Percentiles rank a stretch among this genome's conserved stretches.
Conservation (phyloP, 2,329 filamentous ascomycete genomes). For the Dactylonectria estremocensis region DNA sequence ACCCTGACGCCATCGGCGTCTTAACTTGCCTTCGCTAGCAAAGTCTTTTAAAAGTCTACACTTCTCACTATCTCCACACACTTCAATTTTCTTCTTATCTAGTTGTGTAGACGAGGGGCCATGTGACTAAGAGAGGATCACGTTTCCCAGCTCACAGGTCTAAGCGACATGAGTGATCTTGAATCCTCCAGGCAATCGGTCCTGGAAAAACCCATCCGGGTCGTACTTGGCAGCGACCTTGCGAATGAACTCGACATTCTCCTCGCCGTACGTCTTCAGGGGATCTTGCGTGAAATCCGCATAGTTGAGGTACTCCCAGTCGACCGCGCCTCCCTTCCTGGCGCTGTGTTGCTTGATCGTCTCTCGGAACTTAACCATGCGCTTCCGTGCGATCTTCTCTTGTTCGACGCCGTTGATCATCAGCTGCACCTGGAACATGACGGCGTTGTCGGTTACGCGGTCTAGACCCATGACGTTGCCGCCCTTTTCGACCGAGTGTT, state of each 20-base stretch:
- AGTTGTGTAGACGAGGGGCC: too few relatives aligned
- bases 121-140: not conserved
- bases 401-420: conserved; percentile 16
- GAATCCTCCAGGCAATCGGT: conserved; percentile 37
- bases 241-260: conserved; percentile 41
- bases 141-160: not conserved
- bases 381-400: conserved; percentile 10
- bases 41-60: too few relatives aligned
- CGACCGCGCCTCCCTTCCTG: conserved; percentile 29
- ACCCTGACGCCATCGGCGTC: too few relatives aligned
- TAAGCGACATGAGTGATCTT: conserved; percentile 43
- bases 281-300: conserved; percentile 40
- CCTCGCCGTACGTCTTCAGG: conserved; percentile 40
- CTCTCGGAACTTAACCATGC: conserved; percentile 15
- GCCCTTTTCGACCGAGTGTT: conserved; percentile 17
- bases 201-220: conserved; percentile 48
- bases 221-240: conserved; percentile 43
- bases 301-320: conserved; percentile 42
- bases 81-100: too few relatives aligned
- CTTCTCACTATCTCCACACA: too few relatives aligned
- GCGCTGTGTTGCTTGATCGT: conserved; percentile 12
- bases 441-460: conserved; percentile 16
- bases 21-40: too few relatives aligned
- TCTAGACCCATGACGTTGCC: conserved; percentile 23
- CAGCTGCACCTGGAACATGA: conserved; percentile 21